phyloP scores from a whole-genome alignment of 2,329 filamentous ascomycete species.

The Coniochaeta sp. region DNA sequence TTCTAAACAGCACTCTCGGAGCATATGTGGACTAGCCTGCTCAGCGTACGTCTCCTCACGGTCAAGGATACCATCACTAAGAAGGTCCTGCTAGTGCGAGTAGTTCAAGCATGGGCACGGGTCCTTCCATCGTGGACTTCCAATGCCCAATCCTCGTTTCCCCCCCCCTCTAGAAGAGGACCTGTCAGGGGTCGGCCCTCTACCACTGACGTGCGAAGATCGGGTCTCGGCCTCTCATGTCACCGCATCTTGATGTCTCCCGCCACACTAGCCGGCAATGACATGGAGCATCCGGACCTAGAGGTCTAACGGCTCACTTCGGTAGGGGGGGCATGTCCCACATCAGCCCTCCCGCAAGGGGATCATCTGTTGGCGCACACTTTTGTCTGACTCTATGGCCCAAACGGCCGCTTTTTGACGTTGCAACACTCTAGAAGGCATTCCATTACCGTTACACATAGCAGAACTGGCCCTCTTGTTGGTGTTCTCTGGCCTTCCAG shows the following conservation, averaged over 20 bases:
- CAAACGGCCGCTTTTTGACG: background rate
- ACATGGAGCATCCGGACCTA: background rate
- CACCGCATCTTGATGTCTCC: background rate
- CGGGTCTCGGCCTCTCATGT: background rate
- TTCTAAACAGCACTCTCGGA: background rate
- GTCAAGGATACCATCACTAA: background rate
- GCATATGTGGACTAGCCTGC: background rate
- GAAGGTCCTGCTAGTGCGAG: background rate
- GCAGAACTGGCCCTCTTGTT: background rate
- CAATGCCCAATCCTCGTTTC: background rate
- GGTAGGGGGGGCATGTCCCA: background rate
- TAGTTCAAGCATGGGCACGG: background rate
- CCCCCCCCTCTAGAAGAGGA: background rate
- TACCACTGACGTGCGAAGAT: background rate
- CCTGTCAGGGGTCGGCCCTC: background rate
- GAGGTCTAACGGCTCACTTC: background rate
- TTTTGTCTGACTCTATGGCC: background rate
- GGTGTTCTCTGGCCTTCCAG: background rate
- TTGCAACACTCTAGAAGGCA: background rate
- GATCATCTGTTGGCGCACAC: background rate
- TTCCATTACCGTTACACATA: background rate
- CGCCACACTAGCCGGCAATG: background rate
- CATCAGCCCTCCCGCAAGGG: background rate
- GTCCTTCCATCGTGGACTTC: background rate
- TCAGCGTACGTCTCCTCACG: background rate